Percentiles rank a stretch among this genome's conserved stretches.
Evolutionary conservation across 1,139 yeast genomes (phyloP).

Genomic region (Magnusiomyces clavatus): DNA sequence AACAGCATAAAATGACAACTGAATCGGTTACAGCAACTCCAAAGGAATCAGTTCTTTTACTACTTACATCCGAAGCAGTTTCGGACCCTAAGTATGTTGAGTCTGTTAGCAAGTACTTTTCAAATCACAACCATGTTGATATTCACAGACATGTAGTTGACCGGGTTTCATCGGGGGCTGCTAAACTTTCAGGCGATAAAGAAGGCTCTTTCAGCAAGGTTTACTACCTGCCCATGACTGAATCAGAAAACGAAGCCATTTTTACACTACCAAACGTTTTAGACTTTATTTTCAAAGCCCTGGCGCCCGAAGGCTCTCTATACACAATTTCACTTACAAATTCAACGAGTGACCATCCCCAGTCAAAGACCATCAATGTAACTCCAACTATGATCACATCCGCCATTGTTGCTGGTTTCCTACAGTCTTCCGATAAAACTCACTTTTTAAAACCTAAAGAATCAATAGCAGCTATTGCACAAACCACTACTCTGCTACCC

Average conservation of each 20-base stretch:
- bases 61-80: conserved; percentile 10
- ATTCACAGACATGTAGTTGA: conserved; percentile 62
- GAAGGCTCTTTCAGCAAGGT: conserved; percentile 21
- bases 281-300: conserved; percentile 35
- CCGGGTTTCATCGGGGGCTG: conserved; percentile 52
- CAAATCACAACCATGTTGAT: conserved; percentile 10
- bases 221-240: conserved; percentile 52
- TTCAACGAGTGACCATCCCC: neutral
- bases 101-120: conserved; percentile 8
- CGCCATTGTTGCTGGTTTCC: conserved; percentile 57
- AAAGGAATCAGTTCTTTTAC: neutral
- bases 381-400: conserved; percentile 39
- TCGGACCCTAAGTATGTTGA: conserved; percentile 10
- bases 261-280: conserved; percentile 41
- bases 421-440: conserved; percentile 38
- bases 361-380: conserved; percentile 42
- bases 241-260: conserved; percentile 38
- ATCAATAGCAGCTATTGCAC: conserved; percentile 15
- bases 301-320: conserved; percentile 44
- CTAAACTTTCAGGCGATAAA: conserved; percentile 34
- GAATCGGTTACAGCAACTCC: neutral
- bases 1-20: neutral
- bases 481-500: neutral
- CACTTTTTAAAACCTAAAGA: conserved; percentile 39
- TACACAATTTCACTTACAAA: neutral